Base-by-base conservation (phyloP, 2,329 filamentous ascomycete genomes). In the Ceratocystiopsis brevicomis region DNA sequence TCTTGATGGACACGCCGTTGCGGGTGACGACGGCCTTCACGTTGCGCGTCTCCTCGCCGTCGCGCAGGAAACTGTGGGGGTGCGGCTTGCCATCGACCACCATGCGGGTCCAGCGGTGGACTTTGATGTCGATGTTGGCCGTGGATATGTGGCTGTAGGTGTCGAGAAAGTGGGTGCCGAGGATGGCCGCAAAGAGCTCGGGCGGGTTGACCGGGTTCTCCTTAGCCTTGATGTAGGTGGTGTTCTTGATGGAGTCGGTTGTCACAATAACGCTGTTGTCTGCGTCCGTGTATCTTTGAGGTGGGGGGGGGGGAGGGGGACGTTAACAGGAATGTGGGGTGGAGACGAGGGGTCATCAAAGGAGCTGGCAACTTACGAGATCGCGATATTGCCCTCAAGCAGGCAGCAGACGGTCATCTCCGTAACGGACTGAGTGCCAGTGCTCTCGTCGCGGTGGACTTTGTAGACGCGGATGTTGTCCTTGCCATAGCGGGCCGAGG, bases 401-500 rank as follows among this genome's bases (percentile, higher is more conserved):
- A 96, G 71, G 49, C 86, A 85, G 64, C 83, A 83, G 53, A 98
- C 82, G 37, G 86, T 95, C 80, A 94, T 92, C 64, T 98, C 90
- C 37, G 81, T 81, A 52, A 96, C 83, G 9, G 78, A 81, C 62
- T 98, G 88, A 18, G 76, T 68, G 45, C 81, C 81, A 16, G 81
- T 80, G 54, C 76, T 67, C 57, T 76, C 67, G 60, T 96, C 77
- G 54, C 76, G 77, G 56, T 92, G 71, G 56, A 95, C 86, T 64
- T 98, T 98, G 76, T 81, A 93, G 55, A 98, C 76, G 56, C 90
- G 87, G 71, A 98, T 81, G 67, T 98, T 96, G 74, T 96, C 90
- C 76, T 98, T 88, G 66, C 82, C 82, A 60, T 87, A 88, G 58
- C 78, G 76, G 54, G 82, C 81, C 54, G 73, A 64, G 47, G 71